A percentile compares a stretch with the other conserved stretches of the same genome.
These are phyloP conservation scores for Xylariales sp. DNA, from an alignment of 2,329 filamentous ascomycete genomes.

Conservation along the genomic window DNA sequence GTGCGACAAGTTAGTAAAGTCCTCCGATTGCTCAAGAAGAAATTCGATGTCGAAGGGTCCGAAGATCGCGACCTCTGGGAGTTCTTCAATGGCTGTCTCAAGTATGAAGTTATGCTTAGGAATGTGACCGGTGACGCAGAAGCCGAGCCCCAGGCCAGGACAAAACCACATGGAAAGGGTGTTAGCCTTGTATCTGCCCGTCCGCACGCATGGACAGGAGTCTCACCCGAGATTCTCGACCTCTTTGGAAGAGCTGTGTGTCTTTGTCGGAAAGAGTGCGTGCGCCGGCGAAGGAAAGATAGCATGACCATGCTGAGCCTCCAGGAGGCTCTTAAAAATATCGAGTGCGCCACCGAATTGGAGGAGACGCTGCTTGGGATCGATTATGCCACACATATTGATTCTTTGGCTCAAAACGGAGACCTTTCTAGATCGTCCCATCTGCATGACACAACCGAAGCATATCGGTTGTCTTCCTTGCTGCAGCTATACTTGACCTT, in stretches of 20 bases:
- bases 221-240: conserved; percentile 4
- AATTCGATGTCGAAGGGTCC: neutral
- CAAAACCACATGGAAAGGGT: neutral
- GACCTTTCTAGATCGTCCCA: neutral
- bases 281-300: neutral
- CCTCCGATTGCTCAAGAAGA: conserved; percentile 1
- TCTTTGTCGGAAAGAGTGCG: conserved; percentile 3
- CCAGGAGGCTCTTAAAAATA: neutral
- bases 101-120: conserved; percentile 4
- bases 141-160: neutral
- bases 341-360: neutral
- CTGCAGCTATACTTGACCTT: conserved; percentile 4
- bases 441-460: conserved; percentile 3
- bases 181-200: neutral
- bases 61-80: conserved; percentile 2
- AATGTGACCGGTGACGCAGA: conserved; percentile 1
- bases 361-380: conserved; percentile 3
- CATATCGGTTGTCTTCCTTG: conserved; percentile 3
- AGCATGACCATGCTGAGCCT: conserved; percentile 1
- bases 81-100: conserved; percentile 3
- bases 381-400: neutral
- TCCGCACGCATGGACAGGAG: conserved; percentile 5
- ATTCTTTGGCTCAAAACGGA: neutral
- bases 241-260: neutral
- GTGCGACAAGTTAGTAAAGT: conserved; percentile 3